phyloP scores from a whole-genome alignment of 768 basidiomycete genomes.

The Pleurotus cornucopiae region DNA sequence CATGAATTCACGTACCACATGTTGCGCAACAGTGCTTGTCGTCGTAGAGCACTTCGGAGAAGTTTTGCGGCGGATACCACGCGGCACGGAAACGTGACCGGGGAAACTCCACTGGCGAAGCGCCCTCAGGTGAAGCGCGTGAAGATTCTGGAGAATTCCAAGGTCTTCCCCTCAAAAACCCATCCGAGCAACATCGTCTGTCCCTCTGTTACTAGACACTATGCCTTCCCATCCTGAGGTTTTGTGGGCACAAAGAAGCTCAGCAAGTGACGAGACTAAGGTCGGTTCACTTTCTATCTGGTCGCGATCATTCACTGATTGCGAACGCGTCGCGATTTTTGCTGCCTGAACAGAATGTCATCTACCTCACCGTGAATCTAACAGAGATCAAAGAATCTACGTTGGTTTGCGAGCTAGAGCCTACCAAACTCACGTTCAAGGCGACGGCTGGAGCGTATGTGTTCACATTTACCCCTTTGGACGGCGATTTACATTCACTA shows the following conservation, averaged over 20 bases:
- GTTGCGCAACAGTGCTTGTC: neutral
- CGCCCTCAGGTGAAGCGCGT: constrained; percentile 6
- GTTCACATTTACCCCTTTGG: neutral
- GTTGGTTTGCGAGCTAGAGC: constrained; percentile 57
- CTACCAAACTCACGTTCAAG: constrained; percentile 58
- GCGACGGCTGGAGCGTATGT: constrained; percentile 64
- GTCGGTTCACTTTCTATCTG: constrained; percentile 32
- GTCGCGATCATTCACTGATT: constrained; percentile 16
- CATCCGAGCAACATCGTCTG: constrained; percentile 18
- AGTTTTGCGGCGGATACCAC: no score
- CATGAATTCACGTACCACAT: constrained; percentile 51
- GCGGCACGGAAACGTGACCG: no score
- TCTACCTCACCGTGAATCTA: constrained; percentile 83
- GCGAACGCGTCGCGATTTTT: constrained; percentile 15
- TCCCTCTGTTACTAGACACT: constrained; percentile 15
- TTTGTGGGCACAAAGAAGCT: constrained; percentile 94
- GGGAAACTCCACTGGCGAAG: no score
- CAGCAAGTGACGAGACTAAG: constrained; percentile 57
- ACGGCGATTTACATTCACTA: constrained; percentile 10
- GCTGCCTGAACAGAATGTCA: constrained; percentile 60
- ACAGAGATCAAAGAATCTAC: constrained; percentile 60
- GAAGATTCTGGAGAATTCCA: constrained; percentile 44
- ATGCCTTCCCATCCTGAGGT: constrained; percentile 78
- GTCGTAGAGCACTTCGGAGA: no score
- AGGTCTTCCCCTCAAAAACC: constrained; percentile 12